phyloP scores from a whole-genome alignment of 176 grass and related monocot species.

The Aegilops umbellulata region DNA sequence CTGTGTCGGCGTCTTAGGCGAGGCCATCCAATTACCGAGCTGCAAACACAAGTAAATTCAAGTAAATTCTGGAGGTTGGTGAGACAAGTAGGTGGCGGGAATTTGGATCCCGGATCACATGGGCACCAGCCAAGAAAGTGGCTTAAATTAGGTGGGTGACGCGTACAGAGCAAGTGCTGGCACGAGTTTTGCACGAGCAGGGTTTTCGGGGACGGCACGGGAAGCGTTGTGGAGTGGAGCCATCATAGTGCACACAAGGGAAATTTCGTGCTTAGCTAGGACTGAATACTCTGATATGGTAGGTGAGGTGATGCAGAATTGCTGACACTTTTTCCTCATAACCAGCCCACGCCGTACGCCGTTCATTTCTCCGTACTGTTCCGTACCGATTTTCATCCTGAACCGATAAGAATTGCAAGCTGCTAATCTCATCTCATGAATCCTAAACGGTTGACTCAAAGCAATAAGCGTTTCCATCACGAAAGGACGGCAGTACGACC shows the following conservation, averaged over 20 bases:
- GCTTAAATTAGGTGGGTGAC: background rate
- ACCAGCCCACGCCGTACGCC: background rate
- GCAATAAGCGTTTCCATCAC: background rate
- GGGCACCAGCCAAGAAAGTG: background rate
- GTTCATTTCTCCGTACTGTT: background rate
- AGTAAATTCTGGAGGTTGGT: background rate
- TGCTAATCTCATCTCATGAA: background rate
- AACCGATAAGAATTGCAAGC: background rate
- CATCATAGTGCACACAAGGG: background rate
- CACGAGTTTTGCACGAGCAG: background rate
- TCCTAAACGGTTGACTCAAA: background rate
- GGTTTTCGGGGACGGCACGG: background rate
- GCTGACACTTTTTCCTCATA: background rate
- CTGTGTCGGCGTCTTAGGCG: background rate
- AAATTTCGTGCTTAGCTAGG: background rate
- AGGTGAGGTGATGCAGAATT: too few relatives aligned
- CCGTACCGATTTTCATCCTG: background rate
- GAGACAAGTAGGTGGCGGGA: background rate
- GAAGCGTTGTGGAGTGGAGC: background rate
- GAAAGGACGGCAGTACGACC: background rate
- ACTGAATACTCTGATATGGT: too few relatives aligned
- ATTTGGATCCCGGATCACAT: background rate
- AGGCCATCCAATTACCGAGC: constrained; percentile 48
- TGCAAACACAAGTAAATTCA: background rate
- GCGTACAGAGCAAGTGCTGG: background rate